Conservation (phyloP, 106 monocot species). For the Acanthochlamys bracteata region DNA sequence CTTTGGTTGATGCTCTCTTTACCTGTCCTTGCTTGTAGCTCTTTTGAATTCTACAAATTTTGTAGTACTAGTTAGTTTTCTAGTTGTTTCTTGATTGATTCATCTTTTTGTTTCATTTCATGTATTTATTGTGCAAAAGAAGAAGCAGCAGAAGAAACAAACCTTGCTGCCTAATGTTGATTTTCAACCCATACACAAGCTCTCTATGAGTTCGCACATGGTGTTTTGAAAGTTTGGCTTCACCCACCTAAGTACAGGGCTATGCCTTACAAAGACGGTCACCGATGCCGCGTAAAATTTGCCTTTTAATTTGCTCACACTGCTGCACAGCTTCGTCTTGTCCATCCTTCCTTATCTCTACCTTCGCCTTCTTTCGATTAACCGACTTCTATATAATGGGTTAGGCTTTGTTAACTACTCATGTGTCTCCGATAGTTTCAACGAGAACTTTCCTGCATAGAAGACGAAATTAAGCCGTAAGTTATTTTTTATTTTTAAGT, state of each 20-base stretch:
- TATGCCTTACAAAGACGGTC: slow-evolving; percentile 92
- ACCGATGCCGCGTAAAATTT: slow-evolving; percentile 36
- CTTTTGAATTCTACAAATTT: too few relatives aligned
- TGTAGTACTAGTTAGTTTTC: too few relatives aligned
- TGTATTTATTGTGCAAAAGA: too few relatives aligned
- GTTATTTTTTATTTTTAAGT: too few relatives aligned
- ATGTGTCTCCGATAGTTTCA: slow-evolving; percentile 47
- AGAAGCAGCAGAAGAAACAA: too few relatives aligned
- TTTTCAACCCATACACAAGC: too few relatives aligned
- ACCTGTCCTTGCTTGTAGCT: neutral
- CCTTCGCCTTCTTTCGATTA: slow-evolving; percentile 15
- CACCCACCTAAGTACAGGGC: slow-evolving; percentile 82
- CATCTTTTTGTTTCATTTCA: too few relatives aligned
- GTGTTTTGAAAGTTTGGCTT: slow-evolving; percentile 93
- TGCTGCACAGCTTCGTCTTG: slow-evolving; percentile 56
- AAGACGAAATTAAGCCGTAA: neutral
- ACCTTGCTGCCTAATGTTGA: too few relatives aligned
- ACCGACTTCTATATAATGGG: slow-evolving; percentile 21
- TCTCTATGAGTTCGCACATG: slow-evolving; percentile 55
- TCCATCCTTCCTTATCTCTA: slow-evolving; percentile 5
- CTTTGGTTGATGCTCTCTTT: neutral
- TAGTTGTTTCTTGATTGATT: too few relatives aligned
- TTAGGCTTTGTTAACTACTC: slow-evolving; percentile 25
- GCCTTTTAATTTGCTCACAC: slow-evolving; percentile 82
- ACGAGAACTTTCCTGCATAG: slow-evolving; percentile 4